phyloP scores from a whole-genome alignment of 345 rosid genomes.

The Toxicodendron radicans region DNA sequence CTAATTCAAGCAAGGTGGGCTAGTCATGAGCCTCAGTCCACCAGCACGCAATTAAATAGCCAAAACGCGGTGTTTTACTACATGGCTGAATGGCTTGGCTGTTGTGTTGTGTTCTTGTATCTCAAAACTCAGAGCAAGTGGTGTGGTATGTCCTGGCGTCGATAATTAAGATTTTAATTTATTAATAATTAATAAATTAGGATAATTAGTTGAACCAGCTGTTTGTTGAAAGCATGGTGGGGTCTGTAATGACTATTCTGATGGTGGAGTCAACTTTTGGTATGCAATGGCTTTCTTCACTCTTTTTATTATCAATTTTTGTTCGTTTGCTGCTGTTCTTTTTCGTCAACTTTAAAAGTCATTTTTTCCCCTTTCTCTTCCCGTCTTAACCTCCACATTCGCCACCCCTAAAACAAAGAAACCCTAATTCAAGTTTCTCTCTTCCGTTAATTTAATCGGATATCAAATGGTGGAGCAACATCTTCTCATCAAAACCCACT shows the following conservation, averaged over 20 bases:
- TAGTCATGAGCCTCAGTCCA: no score
- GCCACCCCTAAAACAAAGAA: background rate
- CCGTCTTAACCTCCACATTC: background rate
- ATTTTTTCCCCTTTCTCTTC: background rate
- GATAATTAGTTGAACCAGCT: slow-evolving; percentile 2
- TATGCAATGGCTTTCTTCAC: background rate
- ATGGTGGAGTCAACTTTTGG: slow-evolving; percentile 22
- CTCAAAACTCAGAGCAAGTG: no score
- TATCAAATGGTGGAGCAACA: background rate
- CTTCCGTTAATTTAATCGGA: background rate
- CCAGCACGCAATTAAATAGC: no score
- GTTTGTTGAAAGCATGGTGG: slow-evolving; percentile 8
- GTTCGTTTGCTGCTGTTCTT: background rate
- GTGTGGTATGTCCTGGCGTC: no score
- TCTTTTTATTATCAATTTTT: background rate
- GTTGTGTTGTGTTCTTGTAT: no score
- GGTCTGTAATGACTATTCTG: slow-evolving; percentile 8
- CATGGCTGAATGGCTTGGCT: no score
- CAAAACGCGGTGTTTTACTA: no score
- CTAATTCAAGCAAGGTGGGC: no score
- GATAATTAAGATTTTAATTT: no score
- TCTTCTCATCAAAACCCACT: background rate
- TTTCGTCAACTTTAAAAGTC: background rate
- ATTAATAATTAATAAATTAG: no score
- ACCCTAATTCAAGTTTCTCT: slow-evolving; percentile 6